Evolutionary conservation across 345 rosid genomes (phyloP), one percentile per base, ranked within the genome.

Genomic region (Populus pruinosa): DNA sequence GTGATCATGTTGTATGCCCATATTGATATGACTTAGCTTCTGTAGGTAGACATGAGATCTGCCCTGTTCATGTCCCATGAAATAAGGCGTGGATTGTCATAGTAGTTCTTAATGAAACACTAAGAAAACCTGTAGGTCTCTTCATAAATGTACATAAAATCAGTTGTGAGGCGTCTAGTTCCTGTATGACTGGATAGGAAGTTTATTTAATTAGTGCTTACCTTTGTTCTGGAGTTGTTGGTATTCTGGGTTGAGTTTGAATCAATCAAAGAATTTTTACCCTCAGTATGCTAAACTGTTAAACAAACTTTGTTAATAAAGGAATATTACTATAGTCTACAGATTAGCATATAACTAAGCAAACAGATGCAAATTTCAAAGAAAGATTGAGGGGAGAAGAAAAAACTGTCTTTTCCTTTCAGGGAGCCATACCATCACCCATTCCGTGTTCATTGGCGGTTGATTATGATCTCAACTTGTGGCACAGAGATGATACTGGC

Each of bases 401-500:
- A 27, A 68, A 36, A 35, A 69, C 29, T 77, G 75, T 85, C 71
- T 81, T 75, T 75, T 53, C 56, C 44, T 43, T 78, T 55, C 49
- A 23, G 25, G 59, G 74, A 80, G 77, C 78, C 69, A 61, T 65
- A 69, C 62, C 77, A 84, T 77, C 72, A 31, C 82, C 82, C 82
- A 71, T 70, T 20, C 39, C 33, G 20, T n/a, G 73, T 53, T 75
- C 68, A 82, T 56, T 72, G 56, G 73, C 63, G 67, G 70, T 68
- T 56, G 70, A 75, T 82, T 64, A 23, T 67, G 74, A 80, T 78
- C 83, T 74, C 81, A 83, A 79, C 75, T 82, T 77, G 81, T 64
- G 82, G 76, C 80, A 71, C 82, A 79, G 70, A 81, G 82, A 72
- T 73, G 78, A 68, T 67, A 50, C 75, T 67, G 83, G 66, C 72